These are phyloP conservation scores for Mycena venus DNA, from an alignment of 768 basidiomycete species.

Conservation along the genomic window DNA sequence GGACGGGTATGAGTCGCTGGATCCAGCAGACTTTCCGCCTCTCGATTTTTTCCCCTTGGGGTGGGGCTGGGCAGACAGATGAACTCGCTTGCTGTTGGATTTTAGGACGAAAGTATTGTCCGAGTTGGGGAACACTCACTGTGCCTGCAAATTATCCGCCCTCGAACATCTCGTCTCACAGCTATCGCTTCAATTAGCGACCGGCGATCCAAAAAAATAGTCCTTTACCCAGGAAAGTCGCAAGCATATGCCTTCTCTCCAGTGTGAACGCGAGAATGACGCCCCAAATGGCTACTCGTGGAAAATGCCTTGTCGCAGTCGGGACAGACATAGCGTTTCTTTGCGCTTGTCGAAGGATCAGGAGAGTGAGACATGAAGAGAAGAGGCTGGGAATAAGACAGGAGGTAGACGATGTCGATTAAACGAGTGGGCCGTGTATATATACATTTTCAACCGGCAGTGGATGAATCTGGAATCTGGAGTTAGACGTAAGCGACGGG, in stretches of 20 bases:
- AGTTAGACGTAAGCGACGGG: neutral
- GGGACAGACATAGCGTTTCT: slow-evolving; percentile 55
- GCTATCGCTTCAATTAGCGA: no score
- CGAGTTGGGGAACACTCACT: slow-evolving; percentile 5
- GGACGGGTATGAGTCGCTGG: neutral
- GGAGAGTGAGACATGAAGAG: slow-evolving; percentile 13
- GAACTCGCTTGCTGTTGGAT: slow-evolving; percentile 11
- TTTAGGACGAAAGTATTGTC: neutral
- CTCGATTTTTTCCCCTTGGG: slow-evolving; percentile 1
- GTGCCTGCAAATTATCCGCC: slow-evolving; percentile 66
- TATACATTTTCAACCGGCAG: slow-evolving; percentile 19
- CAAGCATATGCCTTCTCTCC: slow-evolving; percentile 79
- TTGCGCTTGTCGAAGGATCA: neutral
- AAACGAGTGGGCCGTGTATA: slow-evolving; percentile 10
- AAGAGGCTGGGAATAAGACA: neutral
- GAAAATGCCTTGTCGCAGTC: slow-evolving; percentile 72
- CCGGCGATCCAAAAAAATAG: no score
- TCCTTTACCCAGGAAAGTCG: slow-evolving; percentile 78
- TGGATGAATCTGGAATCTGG: neutral
- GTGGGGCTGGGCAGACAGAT: slow-evolving; percentile 3
- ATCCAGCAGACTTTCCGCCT: neutral
- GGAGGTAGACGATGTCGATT: neutral
- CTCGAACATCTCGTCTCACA: slow-evolving; percentile 77
- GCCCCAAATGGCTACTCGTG: slow-evolving; percentile 74
- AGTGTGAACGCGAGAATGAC: slow-evolving; percentile 75